Evolutionary conservation across 2,329 filamentous ascomycete genomes (phyloP), one percentile per base, ranked within the genome.

Genomic region (Zymoseptoria tritici): DNA sequence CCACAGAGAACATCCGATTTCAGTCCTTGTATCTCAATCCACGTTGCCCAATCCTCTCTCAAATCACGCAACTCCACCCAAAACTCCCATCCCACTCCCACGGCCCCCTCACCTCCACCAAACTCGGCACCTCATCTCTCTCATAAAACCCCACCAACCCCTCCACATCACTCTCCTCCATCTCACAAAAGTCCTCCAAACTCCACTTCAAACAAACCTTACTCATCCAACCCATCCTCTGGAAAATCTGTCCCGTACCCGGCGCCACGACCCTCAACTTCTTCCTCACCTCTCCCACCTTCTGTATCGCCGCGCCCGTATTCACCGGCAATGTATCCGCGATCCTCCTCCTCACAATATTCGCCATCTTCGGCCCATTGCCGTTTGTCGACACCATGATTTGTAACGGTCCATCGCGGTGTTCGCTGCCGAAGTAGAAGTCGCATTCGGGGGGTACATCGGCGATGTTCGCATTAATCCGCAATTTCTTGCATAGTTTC

Each of bases 371-470:
- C 0, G 94, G 94, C 0, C 94, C 94, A 73, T 96, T 97, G 56
- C 94, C 94, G 73, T 97, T 99, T 42, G 94, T 99, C 78, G 90
- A 95, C 68, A 99, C 93, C 94, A 99, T 99, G 70, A 99, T 88
- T 79, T 99, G 94, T 62, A 99, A 77, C 5, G 94, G 94, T 0
- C 94, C 94, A 73, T 99, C 94, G 55, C 94, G 87, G 76, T 99
- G 90, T 49, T 97, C 87, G 72, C 89, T 94, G 63, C 94, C 94
- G 77, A 99, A 99, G 80, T 97, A 99, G 73, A 99, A 99, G 72
- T 99, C 94, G 76, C 94, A 99, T 75, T 99, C 94, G 0, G 91
- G 84, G 0, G 94, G 94, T 3, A 99, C 94, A 73, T 99, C 94
- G 66, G 94, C 94, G 66, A 99, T 96, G 75, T 99, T 99, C 59